Percentiles rank a stretch among this genome's conserved stretches.
Evolutionary conservation across 305 asterid species (phyloP).

Genomic region (Striga hermonthica): DNA sequence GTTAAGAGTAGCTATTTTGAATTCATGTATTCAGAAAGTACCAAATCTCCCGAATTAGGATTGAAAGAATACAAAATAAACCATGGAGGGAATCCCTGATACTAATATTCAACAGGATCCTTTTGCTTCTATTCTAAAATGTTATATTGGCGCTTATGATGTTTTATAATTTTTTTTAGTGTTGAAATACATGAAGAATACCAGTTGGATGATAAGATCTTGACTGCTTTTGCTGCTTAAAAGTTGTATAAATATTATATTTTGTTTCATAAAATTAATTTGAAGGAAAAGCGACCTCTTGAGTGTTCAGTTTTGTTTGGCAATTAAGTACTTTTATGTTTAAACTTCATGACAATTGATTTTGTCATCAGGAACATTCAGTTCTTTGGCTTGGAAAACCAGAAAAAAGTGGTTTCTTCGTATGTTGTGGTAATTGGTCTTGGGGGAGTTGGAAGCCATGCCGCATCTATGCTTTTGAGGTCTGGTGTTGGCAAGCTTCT

Average conservation of each 20-base stretch:
- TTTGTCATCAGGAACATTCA: conserved; percentile 75
- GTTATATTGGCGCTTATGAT: neutral
- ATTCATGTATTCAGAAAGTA: too few relatives aligned
- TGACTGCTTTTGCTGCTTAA: neutral
- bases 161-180: neutral
- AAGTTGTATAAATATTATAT: neutral
- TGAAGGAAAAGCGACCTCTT: neutral
- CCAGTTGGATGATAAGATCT: conserved; percentile 5
- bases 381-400: conserved; percentile 82
- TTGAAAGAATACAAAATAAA: too few relatives aligned
- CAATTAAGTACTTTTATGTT: conserved; percentile 6
- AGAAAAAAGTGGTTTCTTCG: conserved; percentile 72
- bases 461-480: conserved; percentile 97
- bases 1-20: too few relatives aligned
- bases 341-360: conserved; percentile 26
- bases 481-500: conserved; percentile 93
- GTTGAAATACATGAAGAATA: neutral
- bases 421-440: conserved; percentile 96
- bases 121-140: neutral
- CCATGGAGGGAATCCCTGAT: too few relatives aligned
- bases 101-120: neutral
- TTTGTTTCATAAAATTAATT: conserved; percentile 20
- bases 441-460: conserved; percentile 99
- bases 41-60: too few relatives aligned
- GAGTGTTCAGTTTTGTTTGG: too few relatives aligned